Evolutionary conservation across 768 basidiomycete species (phyloP).

Genomic region (Lepiota brunneoincarnata): DNA sequence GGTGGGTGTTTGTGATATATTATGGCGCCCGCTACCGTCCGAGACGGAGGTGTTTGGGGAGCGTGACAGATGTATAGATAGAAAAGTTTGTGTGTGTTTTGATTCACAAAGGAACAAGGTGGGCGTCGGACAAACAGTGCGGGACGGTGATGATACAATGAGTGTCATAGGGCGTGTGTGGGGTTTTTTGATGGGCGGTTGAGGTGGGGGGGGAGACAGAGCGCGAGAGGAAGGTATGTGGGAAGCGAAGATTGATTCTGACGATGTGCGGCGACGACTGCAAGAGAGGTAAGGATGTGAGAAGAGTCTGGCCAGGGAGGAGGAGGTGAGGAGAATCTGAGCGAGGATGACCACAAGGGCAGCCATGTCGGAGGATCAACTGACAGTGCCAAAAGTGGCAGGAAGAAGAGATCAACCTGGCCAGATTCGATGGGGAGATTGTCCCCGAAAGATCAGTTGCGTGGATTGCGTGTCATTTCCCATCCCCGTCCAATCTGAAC

Average conservation of each 20-base stretch:
- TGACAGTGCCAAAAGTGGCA: constrained; percentile 2
- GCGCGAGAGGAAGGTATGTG: not conserved
- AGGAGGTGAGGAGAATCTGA: not conserved
- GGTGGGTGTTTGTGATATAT: not conserved
- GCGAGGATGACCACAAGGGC: constrained; percentile 9
- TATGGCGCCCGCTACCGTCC: constrained; percentile 1
- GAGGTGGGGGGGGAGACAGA: not conserved
- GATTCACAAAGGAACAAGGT: not conserved
- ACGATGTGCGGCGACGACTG: not conserved
- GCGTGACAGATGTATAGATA: constrained; percentile 3
- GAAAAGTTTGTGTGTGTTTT: not conserved
- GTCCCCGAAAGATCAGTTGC: not conserved
- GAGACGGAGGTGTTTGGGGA: constrained; percentile 8
- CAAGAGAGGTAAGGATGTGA: not conserved
- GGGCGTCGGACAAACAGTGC: not conserved
- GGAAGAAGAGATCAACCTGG: not conserved
- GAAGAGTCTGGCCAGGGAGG: not conserved
- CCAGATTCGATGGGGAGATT: constrained; percentile 6
- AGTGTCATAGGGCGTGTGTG: not conserved
- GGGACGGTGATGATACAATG: not conserved
- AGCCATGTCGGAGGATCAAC: constrained; percentile 9
- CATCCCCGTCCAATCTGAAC: not conserved
- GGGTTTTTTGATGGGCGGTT: not conserved
- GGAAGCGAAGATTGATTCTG: not conserved
- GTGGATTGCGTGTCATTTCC: not conserved